Base-by-base conservation (phyloP, 2,329 filamentous ascomycete genomes). In the Fusarium domesticum region DNA sequence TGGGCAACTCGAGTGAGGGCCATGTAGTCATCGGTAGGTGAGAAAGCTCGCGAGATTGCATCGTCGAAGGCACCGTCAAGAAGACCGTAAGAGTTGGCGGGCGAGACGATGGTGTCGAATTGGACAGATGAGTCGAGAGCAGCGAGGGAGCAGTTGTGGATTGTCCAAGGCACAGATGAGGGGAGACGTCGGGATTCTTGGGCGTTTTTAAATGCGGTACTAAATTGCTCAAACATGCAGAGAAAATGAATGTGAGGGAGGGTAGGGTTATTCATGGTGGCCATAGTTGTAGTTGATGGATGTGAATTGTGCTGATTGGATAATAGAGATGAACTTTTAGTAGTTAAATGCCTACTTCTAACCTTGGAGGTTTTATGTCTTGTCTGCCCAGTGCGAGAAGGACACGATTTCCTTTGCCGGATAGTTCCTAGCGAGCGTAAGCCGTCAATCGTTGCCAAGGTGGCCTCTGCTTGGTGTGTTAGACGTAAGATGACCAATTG, bases 11-110 rank as follows among this genome's bases (percentile, higher is more conserved):
- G 57, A 0, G 75, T 78, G 1, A 79, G 65, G 1, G 73, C 73
- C 16, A 66, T 51, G 50, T 78, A 78, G 40, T 73, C 66, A 18
- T 69, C 55, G 4, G 48, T 47, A 0, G 73, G 74, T 1, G 71
- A 70, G 47, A 78, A 71, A 10, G 67, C 66, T 23, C 68, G 65
- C 0, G 75, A 77, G 42, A 80, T 74, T 18, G 76, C 76, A 50
- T 77, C 71, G 58, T 79, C 75, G 49, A 78, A 80, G 37, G 68
- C 73, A 19, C 77, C 77, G 49, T 80, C 76, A 1, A 81, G 68
- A 1, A 69, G 67, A 19, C 69, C 76, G 55, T 77, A 79, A 1
- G 74, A 77, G 53, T 79, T 79, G 33, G 76, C 74, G 0, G 76
- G 76, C 1, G 76, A 79, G 17, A 78, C 74, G 33, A 79, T 62